Evolutionary conservation across 2,329 filamentous ascomycete species (phyloP).

Genomic region (Trichophyton schoenleinii): DNA sequence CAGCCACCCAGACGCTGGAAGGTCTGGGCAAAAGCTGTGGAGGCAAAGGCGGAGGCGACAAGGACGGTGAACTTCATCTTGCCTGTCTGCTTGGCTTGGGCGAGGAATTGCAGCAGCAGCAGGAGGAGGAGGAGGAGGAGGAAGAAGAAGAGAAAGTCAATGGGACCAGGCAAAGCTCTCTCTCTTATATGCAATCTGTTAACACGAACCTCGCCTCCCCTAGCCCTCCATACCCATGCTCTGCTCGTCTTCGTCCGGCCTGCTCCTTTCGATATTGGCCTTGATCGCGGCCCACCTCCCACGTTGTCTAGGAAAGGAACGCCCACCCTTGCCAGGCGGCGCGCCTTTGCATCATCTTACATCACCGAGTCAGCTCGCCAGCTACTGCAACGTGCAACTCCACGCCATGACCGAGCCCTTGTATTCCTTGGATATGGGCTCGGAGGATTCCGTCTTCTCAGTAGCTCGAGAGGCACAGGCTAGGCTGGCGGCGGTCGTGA

Average conservation of each 20-base stretch:
- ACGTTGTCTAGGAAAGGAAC: background rate
- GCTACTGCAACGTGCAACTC: background rate
- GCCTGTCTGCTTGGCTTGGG: background rate
- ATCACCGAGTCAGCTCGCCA: background rate
- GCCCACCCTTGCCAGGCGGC: background rate
- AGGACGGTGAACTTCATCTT: constrained; percentile 20
- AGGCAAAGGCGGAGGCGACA: constrained; percentile 18
- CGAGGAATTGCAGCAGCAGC: background rate
- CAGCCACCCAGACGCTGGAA: constrained; percentile 45
- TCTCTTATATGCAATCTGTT: background rate
- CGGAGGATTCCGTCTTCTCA: background rate
- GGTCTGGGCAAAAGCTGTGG: constrained; percentile 35
- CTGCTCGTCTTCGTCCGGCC: background rate
- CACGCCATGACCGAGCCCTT: background rate
- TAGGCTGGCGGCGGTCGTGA: background rate
- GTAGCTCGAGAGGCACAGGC: background rate
- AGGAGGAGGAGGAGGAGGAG: background rate
- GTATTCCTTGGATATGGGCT: background rate
- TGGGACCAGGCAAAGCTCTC: background rate
- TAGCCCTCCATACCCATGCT: background rate
- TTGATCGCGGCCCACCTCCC: background rate
- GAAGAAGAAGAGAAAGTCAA: background rate
- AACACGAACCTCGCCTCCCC: background rate
- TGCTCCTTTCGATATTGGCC: background rate
- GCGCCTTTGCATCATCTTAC: background rate